phyloP scores from a whole-genome alignment of 305 asterid species.

The Solanum aculeatissimum region DNA sequence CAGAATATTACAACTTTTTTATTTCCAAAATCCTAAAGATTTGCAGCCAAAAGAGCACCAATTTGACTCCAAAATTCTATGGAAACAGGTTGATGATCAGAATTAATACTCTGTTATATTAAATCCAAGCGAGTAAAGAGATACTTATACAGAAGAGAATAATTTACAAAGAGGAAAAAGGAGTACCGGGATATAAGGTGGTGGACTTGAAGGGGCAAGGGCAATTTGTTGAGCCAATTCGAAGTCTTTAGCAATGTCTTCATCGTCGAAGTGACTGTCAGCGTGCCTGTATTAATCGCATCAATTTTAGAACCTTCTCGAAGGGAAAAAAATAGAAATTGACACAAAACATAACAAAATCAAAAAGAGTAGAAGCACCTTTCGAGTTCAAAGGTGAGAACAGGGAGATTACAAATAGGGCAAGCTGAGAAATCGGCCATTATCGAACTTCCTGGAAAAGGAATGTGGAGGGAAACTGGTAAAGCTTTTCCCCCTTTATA shows the following conservation, averaged over 20 bases:
- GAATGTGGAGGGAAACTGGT: not conserved
- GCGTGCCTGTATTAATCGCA: constrained; percentile 40
- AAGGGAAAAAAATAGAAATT: not conserved
- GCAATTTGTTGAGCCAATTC: constrained; percentile 38
- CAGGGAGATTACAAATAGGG: constrained; percentile 38
- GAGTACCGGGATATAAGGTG: constrained; percentile 19
- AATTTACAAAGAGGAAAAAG: not conserved
- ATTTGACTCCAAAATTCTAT: not conserved
- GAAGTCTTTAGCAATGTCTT: constrained; percentile 39
- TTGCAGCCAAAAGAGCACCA: not conserved
- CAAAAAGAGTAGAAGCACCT: constrained; percentile 16
- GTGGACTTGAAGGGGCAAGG: constrained; percentile 24
- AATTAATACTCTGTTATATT: not conserved
- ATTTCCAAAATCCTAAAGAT: not conserved
- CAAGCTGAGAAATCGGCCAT: constrained; percentile 46
- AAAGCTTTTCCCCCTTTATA: not conserved
- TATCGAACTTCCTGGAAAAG: not conserved
- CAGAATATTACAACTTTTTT: not conserved
- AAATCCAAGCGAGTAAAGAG: not conserved
- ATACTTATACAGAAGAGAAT: not conserved
- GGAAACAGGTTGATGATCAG: not conserved
- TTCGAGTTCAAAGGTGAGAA: constrained; percentile 36
- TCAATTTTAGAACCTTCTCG: not conserved
- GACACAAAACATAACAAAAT: not conserved
- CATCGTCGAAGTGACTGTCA: constrained; percentile 54